Evolutionary conservation across 2,329 filamentous ascomycete species (phyloP), one percentile per base, ranked within the genome.

Genomic region (Penicillium sp.): DNA sequence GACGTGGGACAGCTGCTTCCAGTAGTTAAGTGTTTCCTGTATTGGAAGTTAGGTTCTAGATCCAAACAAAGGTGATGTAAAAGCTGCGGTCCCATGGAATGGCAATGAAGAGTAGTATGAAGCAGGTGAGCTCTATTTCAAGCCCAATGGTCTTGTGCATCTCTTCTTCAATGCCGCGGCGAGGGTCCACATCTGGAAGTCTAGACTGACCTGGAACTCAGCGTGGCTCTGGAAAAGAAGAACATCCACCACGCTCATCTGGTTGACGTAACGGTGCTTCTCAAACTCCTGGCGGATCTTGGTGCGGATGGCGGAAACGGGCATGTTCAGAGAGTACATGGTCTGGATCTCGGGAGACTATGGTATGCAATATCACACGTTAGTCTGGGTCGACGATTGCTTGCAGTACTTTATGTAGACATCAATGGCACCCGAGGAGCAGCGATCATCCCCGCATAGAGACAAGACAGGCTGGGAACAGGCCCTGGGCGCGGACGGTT

Each of bases 21-120:
- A 99, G 82, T 89, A 99, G 79, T 99, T 99, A 81, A 99, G 85
- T 49, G 89, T 99, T 82, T 99, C 94, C 92, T 96, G 44, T 8
- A 33, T 21, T 39, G 2, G 8, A 18, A 16, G 26, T 58, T 28
- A 59, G 54, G 18, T 42, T 44, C n/a, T 3, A 28, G 4, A 28
- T 6, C 23, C 5, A 26, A 28, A n/a, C n/a, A 21, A 15, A 21
- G 13, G 2, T 28, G 8, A 16, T n/a, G 26, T 26, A 7, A 7
- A n/a, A 12, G 41, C 12, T 6, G 6, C 13, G 36, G 13, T 16
- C 24, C 41, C 18, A 1, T 42, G 13, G 41, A 39, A 21, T 6
- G 21, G 41, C 23, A 42, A 28, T 16, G 23, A 28, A 28, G 23
- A n/a, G 15, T n/a, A 5, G 23, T 21, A 36, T 8, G 8, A 39